These are phyloP conservation scores for Pseudozyma tsukubaensis DNA, from an alignment of 1,284 basidiomycete species.

Conservation along the genomic window DNA sequence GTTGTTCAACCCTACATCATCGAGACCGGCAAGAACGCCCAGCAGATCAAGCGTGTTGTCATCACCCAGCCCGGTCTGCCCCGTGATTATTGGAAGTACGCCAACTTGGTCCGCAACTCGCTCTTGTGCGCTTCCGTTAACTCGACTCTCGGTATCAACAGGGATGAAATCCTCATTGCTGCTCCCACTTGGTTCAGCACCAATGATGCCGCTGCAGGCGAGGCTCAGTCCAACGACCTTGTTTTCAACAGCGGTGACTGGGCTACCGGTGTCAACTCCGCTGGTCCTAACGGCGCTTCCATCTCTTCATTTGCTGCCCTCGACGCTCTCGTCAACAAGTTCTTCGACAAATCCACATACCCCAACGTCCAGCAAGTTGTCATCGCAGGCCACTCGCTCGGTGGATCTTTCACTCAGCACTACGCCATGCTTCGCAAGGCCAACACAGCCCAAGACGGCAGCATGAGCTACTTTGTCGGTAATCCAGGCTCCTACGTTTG, in stretches of 20 bases:
- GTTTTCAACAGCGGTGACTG: conserved; percentile 42
- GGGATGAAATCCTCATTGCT: conserved; percentile 54
- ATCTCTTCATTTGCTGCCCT: conserved; percentile 54
- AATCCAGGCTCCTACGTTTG: conserved; percentile 60
- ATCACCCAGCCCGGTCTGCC: conserved; percentile 57
- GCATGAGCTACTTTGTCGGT: conserved; percentile 55
- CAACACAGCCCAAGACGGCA: conserved; percentile 36
- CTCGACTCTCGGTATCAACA: conserved; percentile 45
- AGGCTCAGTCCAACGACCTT: conserved; percentile 51
- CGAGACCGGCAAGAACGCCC: conserved; percentile 35
- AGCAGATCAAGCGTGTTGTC: conserved; percentile 56
- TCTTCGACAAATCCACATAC: conserved; percentile 56
- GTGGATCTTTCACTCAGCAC: conserved; percentile 56
- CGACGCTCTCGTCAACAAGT: conserved; percentile 56
- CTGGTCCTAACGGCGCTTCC: conserved; percentile 41
- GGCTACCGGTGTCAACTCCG: conserved; percentile 44
- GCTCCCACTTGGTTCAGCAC: conserved; percentile 56
- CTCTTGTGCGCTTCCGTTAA: conserved; percentile 55
- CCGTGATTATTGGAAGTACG: conserved; percentile 63
- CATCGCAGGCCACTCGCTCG: conserved; percentile 63
- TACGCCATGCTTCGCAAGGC: conserved; percentile 61
- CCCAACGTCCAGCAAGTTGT: conserved; percentile 57
- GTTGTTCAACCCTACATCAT: conserved; percentile 56
- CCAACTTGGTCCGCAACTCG: conserved; percentile 59
- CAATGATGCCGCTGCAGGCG: conserved; percentile 46